A percentile compares a stretch with the other conserved stretches of the same genome.
phyloP scores from a whole-genome alignment of 345 rosid genomes.

The Acer campestre region DNA sequence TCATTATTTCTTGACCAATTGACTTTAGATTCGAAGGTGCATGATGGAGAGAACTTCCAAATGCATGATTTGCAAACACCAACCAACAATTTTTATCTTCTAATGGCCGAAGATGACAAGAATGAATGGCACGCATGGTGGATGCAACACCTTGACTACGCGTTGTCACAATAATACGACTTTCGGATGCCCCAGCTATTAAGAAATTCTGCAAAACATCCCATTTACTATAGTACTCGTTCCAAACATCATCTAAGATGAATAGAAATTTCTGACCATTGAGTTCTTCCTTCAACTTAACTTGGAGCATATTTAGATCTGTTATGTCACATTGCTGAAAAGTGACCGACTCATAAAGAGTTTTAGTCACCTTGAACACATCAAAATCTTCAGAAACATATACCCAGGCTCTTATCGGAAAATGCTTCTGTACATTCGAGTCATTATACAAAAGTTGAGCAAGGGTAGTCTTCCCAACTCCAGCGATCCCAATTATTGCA shows the following conservation, averaged over 20 bases:
- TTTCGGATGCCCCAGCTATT: constrained; percentile 25
- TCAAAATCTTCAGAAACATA: constrained; percentile 46
- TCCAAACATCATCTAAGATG: constrained; percentile 46
- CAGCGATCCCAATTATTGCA: constrained; percentile 36
- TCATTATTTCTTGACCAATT: constrained; percentile 38
- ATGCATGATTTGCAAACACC: constrained; percentile 32
- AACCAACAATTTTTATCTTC: constrained; percentile 37
- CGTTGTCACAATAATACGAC: constrained; percentile 46
- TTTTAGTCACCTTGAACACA: constrained; percentile 38
- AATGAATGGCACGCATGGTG: constrained; percentile 20
- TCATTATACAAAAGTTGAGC: constrained; percentile 41
- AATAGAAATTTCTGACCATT: constrained; percentile 30
- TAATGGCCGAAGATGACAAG: constrained; percentile 29
- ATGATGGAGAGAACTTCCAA: constrained; percentile 9
- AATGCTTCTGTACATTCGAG: constrained; percentile 18
- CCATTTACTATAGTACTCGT: constrained; percentile 28
- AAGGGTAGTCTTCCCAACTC: constrained; percentile 48
- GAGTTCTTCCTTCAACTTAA: constrained; percentile 32
- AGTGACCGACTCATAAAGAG: constrained; percentile 34
- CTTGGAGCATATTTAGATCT: constrained; percentile 40
- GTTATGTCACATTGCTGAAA: constrained; percentile 24
- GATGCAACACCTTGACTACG: constrained; percentile 31
- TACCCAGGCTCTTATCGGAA: constrained; percentile 33
- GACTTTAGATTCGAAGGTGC: constrained; percentile 23
- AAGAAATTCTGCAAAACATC: constrained; percentile 34